Evolutionary conservation across 192 early-diverging fungal species (phyloP).

Genomic region (Coemansia sp.): DNA sequence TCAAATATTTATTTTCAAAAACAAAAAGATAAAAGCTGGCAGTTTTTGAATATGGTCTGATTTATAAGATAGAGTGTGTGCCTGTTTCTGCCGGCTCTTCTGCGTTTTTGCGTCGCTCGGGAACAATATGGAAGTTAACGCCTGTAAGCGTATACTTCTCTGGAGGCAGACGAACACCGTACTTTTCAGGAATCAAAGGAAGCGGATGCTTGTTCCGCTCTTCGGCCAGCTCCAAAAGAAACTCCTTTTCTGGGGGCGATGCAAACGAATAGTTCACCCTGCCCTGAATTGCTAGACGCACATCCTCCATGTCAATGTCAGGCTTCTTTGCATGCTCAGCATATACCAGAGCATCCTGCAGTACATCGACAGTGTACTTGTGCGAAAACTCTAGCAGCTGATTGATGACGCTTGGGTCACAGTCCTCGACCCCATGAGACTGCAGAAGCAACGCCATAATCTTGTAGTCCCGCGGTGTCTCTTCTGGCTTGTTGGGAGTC

Average conservation of each 20-base stretch:
- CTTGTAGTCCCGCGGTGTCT: slow-evolving; percentile 65
- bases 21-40: no score
- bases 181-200: slow-evolving; percentile 76
- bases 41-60: no score
- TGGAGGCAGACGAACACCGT: slow-evolving; percentile 74
- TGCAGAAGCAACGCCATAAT: slow-evolving; percentile 85
- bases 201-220: slow-evolving; percentile 77
- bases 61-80: not conserved
- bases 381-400: slow-evolving; percentile 93
- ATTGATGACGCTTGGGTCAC: slow-evolving; percentile 87
- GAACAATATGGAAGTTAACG: slow-evolving; percentile 76
- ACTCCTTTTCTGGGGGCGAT: slow-evolving; percentile 86
- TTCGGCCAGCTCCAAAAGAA: slow-evolving; percentile 72
- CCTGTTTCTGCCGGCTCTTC: not conserved
- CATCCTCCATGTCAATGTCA: slow-evolving; percentile 83
- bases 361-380: slow-evolving; percentile 86
- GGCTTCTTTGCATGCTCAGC: slow-evolving; percentile 85
- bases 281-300: slow-evolving; percentile 90
- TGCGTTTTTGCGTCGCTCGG: slow-evolving; percentile 45
- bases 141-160: slow-evolving; percentile 76
- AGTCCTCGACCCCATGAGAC: slow-evolving; percentile 83
- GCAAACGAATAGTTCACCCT: slow-evolving; percentile 91
- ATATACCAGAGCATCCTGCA: slow-evolving; percentile 88
- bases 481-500: slow-evolving; percentile 47
- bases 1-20: no score